Base-by-base conservation (phyloP, 495 filamentous ascomycete genomes). In the Neurospora terricola region DNA sequence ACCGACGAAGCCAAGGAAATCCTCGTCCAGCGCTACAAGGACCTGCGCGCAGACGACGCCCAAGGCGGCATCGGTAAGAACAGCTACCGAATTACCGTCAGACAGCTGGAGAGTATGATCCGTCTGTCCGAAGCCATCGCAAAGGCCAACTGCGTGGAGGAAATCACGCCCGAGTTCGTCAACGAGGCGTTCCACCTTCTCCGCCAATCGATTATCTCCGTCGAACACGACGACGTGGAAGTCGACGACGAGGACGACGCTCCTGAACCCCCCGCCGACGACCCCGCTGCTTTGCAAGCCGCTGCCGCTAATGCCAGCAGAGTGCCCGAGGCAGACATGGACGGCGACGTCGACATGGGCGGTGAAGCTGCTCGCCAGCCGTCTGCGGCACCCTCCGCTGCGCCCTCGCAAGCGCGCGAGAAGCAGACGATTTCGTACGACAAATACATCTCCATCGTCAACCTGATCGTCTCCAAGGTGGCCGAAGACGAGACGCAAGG, bases 161-260 rank as follows among this genome's bases (percentile, higher is more conserved):
- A 98, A 75, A 90, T 99, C 71, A 89, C 89, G 0, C 87, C 91
- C 38, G 89, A 88, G 0, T 95, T 98, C 76, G 96, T 99, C 14
- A 87, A 90, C 30, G 96, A 99, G 80, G 96, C 94, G 3, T 97
- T 90, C 78, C 91, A 94, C 70, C 87, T 99, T 8, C 86, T 99
- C 6, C 84, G 93, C 38, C 94, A 97, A 82, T 94, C 91, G 82
- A 98, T 99, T 79, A 97, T 99, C 76, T 94, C 92, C 18, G 95
- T 99, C 21, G 96, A 99, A 81, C 96, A 97, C 77, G 96, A 99
- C 76, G 96, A 99, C 75, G 91, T 99, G 16, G 96, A 98, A 79
- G 92, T 99, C 42, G 94, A 98, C 16, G 95, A 97, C 37, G 92
- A 93, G 38, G 91, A 92, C 30, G 89, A 92, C 9, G 85, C 80